A percentile compares a stretch with the other conserved stretches of the same genome.
phyloP scores from a whole-genome alignment of 1,139 yeast species.

The Hemisphaericaspora xylanilytica region DNA sequence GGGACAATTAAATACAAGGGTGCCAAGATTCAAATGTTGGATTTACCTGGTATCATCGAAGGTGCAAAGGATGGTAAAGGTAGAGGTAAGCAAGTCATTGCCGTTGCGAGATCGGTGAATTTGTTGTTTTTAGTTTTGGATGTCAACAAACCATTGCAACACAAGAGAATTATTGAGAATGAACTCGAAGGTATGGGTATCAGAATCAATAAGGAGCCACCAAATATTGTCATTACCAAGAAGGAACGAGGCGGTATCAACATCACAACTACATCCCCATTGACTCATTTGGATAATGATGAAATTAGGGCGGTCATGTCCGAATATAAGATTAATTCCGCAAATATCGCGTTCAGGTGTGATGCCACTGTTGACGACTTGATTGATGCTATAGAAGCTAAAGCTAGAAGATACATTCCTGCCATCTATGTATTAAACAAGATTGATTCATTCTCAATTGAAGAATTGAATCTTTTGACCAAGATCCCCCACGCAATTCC shows the following conservation, averaged over 20 bases:
- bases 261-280: slow-evolving; percentile 88
- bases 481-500: slow-evolving; percentile 97
- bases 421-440: slow-evolving; percentile 92
- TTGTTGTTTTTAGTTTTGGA: slow-evolving; percentile 89
- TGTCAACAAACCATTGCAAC: slow-evolving; percentile 93
- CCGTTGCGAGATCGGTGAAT: slow-evolving; percentile 96
- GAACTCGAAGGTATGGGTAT: slow-evolving; percentile 98
- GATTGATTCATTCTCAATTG: slow-evolving; percentile 90
- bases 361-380: slow-evolving; percentile 97
- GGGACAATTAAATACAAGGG: slow-evolving; percentile 96
- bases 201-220: slow-evolving; percentile 86
- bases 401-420: slow-evolving; percentile 88
- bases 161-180: slow-evolving; percentile 87
- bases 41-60: slow-evolving; percentile 97
- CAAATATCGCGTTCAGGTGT: slow-evolving; percentile 95
- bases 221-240: slow-evolving; percentile 85
- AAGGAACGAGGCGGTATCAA: slow-evolving; percentile 95
- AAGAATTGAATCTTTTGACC: slow-evolving; percentile 84
- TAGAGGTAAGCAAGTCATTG: slow-evolving; percentile 98
- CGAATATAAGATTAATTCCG: slow-evolving; percentile 92
- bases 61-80: slow-evolving; percentile 99
- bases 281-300: slow-evolving; percentile 87
- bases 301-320: slow-evolving; percentile 95
- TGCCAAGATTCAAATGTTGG: slow-evolving; percentile 96
- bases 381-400: slow-evolving; percentile 90